Base-by-base conservation (phyloP, 2,329 filamentous ascomycete species). In the Hymenoscyphus fructigenus region DNA sequence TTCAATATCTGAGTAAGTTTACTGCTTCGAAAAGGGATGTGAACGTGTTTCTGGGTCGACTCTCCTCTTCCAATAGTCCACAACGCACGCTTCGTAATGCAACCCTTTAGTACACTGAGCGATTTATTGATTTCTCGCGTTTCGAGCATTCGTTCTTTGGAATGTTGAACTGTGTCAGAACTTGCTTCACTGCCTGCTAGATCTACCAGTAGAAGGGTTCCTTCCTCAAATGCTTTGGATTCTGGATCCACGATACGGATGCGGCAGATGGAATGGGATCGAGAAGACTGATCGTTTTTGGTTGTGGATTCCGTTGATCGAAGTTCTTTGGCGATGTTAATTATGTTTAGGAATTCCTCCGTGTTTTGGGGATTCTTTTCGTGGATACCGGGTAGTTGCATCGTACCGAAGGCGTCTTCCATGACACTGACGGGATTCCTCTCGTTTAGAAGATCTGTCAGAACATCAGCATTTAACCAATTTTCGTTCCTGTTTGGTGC, bases 81-180 rank as follows among this genome's bases (percentile, higher is more conserved):
- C 12, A 38, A 38, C 3, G 34, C 34, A 38, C 34, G 34, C 15
- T 38, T 38, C 0, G 81, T 78, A 59, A 85, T 84, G 65, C 82
- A 84, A 67, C 84, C 82, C 66, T 84, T 84, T 1, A 85, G 76
- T 0, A 80, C 97, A 0, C 93, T 97, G 36, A 98, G 85, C 5
- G 93, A 97, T 78, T 96, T 96, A 83, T 98, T 98, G 85, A 98
- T 98, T 77, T 97, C 97, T 72, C 91, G 92, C 41, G 94, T 94
- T 78, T 98, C 94, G 65, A 92, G 89, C 34, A 98, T 85, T 26
- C 94, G 87, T 72, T 90, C 89, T 5, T 93, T 93, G 0, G 92
- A 96, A 1, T 94, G 94, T 78, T 97, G 92, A 34, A 93, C 97
- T 0, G 91, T 88, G 77, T 96, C 97, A 65, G 77, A 76, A 77